Evolutionary conservation across 345 rosid genomes (phyloP).

Genomic region (Aegle marmelos): DNA sequence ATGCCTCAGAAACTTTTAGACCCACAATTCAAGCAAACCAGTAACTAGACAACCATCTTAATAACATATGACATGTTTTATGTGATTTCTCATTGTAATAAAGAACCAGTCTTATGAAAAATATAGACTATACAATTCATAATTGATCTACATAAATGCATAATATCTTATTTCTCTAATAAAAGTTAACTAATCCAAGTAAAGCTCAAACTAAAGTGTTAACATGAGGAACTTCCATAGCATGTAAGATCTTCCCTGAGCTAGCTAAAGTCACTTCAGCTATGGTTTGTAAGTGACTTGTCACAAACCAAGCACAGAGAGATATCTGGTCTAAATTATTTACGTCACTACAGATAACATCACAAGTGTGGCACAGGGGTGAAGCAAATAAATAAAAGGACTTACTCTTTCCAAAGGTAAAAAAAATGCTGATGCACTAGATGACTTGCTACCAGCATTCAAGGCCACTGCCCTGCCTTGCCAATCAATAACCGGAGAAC

Average conservation of each 20-base stretch:
- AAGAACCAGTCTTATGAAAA: not conserved
- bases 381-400: constrained; percentile 5
- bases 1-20: not conserved
- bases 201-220: not conserved
- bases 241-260: not conserved
- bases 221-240: not conserved
- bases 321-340: not conserved
- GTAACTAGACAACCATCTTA: not conserved
- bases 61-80: not conserved
- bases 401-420: constrained; percentile 86
- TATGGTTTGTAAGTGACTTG: not conserved
- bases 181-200: not conserved
- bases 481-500: constrained; percentile 95
- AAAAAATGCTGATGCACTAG: constrained; percentile 89
- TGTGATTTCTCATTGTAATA: not conserved
- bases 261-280: not conserved
- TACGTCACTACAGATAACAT: not conserved
- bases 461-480: constrained; percentile 95
- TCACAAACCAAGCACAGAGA: not conserved
- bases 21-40: not conserved
- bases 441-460: constrained; percentile 92
- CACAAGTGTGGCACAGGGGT: not conserved
- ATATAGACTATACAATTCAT: not conserved
- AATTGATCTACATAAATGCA: not conserved
- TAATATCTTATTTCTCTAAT: not conserved